phyloP scores from a whole-genome alignment of 139 green algal species.

The Tetratostichococcus sp. region DNA sequence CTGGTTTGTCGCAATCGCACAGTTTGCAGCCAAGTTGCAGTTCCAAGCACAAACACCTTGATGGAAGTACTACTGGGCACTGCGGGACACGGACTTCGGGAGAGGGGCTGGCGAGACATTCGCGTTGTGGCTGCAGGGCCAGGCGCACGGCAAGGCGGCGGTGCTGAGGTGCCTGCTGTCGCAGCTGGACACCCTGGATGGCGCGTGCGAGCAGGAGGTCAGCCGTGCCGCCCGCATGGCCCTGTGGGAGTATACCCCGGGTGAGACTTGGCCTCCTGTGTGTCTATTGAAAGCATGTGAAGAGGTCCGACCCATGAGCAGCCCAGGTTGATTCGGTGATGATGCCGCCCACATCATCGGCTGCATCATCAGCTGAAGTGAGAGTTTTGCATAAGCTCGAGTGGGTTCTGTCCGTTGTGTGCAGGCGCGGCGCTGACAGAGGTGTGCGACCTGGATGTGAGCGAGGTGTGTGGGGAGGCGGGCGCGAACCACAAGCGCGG shows the following conservation, averaged over 20 bases:
- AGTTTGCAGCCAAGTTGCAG: too few relatives aligned
- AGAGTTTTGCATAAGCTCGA: too few relatives aligned
- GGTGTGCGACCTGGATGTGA: constrained; percentile 67
- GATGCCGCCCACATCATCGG: too few relatives aligned
- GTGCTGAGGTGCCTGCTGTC: constrained; percentile 70
- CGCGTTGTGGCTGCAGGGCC: constrained; percentile 30
- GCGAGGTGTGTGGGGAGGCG: constrained; percentile 39
- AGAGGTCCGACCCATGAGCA: too few relatives aligned
- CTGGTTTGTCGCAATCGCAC: too few relatives aligned
- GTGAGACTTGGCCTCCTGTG: neutral
- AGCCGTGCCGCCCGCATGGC: constrained; percentile 75
- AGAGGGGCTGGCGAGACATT: too few relatives aligned
- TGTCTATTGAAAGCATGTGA: neutral
- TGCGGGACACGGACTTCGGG: too few relatives aligned
- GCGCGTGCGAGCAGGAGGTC: constrained; percentile 66
- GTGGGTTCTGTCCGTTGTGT: too few relatives aligned
- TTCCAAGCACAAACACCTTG: too few relatives aligned
- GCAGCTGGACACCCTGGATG: constrained; percentile 44
- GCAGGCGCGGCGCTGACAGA: neutral
- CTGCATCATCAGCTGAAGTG: too few relatives aligned
- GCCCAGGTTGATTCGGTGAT: too few relatives aligned
- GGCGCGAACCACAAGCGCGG: constrained; percentile 34
- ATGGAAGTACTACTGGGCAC: too few relatives aligned
- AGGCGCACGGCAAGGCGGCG: constrained; percentile 53
- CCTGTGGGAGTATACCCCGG: constrained; percentile 70